Evolutionary conservation across 148 eudicot species (phyloP).

Genomic region (Drosera capensis): DNA sequence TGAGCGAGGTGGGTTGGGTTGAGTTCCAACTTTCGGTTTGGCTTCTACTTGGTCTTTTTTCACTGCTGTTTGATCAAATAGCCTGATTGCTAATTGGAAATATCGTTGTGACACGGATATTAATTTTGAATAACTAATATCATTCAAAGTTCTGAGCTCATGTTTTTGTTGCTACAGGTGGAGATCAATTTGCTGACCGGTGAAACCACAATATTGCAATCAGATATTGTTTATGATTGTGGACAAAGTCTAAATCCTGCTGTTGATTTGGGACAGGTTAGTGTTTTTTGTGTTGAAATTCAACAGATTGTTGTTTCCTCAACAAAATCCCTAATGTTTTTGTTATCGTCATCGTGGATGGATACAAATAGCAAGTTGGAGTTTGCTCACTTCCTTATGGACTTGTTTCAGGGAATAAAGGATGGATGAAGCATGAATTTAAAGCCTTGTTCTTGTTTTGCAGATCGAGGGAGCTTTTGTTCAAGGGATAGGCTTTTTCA

Average conservation of each 20-base stretch:
- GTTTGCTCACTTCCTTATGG: too few relatives aligned
- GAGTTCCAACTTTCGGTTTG: conserved; percentile 1
- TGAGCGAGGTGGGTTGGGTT: conserved; percentile 98
- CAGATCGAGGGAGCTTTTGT: conserved; percentile 94
- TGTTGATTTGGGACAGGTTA: conserved; percentile 92
- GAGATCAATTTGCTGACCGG: conserved; percentile 81
- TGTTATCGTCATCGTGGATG: too few relatives aligned
- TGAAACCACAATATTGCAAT: conserved; percentile 53
- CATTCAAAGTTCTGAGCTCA: neutral
- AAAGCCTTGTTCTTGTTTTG: conserved; percentile 2
- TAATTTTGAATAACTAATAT: neutral
- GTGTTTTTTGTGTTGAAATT: neutral
- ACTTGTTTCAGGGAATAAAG: neutral
- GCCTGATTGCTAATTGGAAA: too few relatives aligned
- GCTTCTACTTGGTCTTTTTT: neutral
- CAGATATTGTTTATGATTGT: conserved; percentile 87
- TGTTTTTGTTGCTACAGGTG: conserved; percentile 33
- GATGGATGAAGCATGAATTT: neutral
- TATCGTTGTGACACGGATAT: too few relatives aligned
- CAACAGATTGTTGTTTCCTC: neutral
- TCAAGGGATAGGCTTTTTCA: conserved; percentile 87
- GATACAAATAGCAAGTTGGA: too few relatives aligned
- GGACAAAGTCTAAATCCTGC: conserved; percentile 97
- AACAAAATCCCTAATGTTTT: too few relatives aligned
- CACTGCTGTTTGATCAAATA: neutral